Conservation (phyloP, 1,139 yeast species). For the Nakaseomyces nivariensis region DNA sequence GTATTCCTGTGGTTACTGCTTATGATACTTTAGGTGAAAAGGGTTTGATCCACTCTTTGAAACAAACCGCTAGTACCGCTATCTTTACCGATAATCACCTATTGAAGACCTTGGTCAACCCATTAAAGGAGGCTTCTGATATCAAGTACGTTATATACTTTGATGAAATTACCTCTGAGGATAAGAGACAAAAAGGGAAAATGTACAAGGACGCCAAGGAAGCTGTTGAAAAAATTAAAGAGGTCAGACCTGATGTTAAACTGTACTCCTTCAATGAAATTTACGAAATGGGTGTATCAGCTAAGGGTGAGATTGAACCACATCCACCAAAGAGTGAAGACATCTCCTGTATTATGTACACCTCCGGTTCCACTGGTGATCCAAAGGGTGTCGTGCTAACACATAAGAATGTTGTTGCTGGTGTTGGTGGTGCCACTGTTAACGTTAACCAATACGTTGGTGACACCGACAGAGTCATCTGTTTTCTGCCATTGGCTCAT, state of each 20-base stretch:
- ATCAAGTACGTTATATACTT: slow-evolving; percentile 65
- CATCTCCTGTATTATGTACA: slow-evolving; percentile 88
- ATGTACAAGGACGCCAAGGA: slow-evolving; percentile 43
- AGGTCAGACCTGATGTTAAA: slow-evolving; percentile 63
- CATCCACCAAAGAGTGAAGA: slow-evolving; percentile 59
- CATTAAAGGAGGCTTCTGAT: slow-evolving; percentile 53
- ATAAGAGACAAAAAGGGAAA: slow-evolving; percentile 56
- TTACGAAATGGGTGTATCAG: slow-evolving; percentile 48
- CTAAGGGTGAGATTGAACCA: slow-evolving; percentile 29
- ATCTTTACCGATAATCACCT: slow-evolving; percentile 76
- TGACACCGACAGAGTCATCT: slow-evolving; percentile 60
- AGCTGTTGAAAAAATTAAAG: slow-evolving; percentile 49
- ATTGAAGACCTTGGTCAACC: slow-evolving; percentile 54
- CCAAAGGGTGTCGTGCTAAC: slow-evolving; percentile 94
- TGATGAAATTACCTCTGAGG: slow-evolving; percentile 50
- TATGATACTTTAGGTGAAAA: slow-evolving; percentile 92
- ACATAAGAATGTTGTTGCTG: slow-evolving; percentile 71
- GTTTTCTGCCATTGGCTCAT: slow-evolving; percentile 92
- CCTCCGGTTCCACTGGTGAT: slow-evolving; percentile 95
- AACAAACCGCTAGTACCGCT: slow-evolving; percentile 69
- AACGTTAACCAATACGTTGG: slow-evolving; percentile 46
- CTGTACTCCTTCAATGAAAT: slow-evolving; percentile 60
- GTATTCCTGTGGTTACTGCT: slow-evolving; percentile 87
- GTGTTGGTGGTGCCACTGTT: slow-evolving; percentile 70
- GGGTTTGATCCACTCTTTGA: slow-evolving; percentile 80